Evolutionary conservation across 345 rosid genomes (phyloP).

Genomic region (Arabidopsis suecica): DNA sequence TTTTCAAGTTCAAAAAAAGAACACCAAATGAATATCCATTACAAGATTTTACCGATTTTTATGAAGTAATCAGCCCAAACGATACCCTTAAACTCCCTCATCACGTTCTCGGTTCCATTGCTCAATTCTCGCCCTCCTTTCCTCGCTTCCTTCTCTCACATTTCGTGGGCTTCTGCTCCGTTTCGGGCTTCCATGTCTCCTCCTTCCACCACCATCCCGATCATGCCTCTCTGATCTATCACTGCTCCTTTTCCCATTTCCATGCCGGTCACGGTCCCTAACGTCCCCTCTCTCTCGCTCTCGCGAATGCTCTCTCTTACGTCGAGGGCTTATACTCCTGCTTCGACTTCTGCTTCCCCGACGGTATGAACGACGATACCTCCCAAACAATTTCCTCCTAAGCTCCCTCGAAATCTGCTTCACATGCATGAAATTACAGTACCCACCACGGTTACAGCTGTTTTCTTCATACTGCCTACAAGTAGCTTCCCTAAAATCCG

Average conservation of each 20-base stretch:
- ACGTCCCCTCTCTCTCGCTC: constrained; percentile 52
- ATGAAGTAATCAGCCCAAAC: not conserved
- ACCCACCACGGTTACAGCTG: constrained; percentile 89
- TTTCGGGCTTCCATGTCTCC: constrained; percentile 62
- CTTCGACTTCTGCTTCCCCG: constrained; percentile 70
- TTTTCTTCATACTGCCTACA: constrained; percentile 87
- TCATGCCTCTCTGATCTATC: constrained; percentile 51
- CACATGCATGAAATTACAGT: constrained; percentile 92
- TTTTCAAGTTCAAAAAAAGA: constrained; percentile 23
- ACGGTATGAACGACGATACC: constrained; percentile 55
- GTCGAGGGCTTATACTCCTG: constrained; percentile 55
- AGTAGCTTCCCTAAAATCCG: constrained; percentile 89
- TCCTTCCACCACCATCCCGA: constrained; percentile 53
- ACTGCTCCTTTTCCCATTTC: constrained; percentile 48
- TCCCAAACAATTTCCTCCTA: constrained; percentile 74
- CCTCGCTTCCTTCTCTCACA: constrained; percentile 83
- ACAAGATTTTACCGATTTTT: constrained; percentile 4
- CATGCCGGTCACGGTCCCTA: constrained; percentile 41
- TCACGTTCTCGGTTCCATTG: constrained; percentile 89
- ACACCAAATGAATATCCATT: constrained; percentile 35
- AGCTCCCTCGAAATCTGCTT: constrained; percentile 82
- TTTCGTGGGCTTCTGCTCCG: constrained; percentile 71
- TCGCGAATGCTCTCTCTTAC: constrained; percentile 48
- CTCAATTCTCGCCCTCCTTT: constrained; percentile 86
- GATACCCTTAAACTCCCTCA: constrained; percentile 32